phyloP scores from a whole-genome alignment of 192 early-diverging fungal genomes.

The Coemansia sp. region DNA sequence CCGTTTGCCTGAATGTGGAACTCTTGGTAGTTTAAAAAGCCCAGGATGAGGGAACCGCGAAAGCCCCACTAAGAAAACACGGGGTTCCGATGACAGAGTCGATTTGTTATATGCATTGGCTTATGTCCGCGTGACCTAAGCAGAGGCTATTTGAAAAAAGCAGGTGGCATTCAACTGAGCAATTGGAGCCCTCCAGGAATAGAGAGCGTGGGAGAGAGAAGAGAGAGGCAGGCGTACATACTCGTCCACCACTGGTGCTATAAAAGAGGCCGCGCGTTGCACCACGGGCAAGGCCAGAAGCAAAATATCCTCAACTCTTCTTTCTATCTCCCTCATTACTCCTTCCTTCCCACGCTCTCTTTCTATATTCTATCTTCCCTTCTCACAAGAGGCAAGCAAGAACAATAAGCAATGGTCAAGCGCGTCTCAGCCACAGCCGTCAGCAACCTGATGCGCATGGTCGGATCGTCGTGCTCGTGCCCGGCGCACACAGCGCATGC shows the following conservation, averaged over 20 bases:
- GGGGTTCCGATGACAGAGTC: no score
- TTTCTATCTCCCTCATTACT: background rate
- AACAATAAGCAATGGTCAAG: background rate
- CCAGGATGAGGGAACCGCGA: no score
- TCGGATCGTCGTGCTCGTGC: constrained; percentile 52
- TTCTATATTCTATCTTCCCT: background rate
- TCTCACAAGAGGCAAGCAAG: background rate
- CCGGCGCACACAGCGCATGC: constrained; percentile 39
- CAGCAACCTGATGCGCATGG: constrained; percentile 57
- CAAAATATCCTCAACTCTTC: background rate
- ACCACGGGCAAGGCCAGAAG: no score
- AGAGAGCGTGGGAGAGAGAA: background rate
- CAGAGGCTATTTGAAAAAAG: no score
- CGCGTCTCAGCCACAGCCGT: constrained; percentile 42
- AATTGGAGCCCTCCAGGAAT: no score
- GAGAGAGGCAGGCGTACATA: background rate
- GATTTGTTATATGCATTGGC: no score
- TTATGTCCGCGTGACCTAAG: no score
- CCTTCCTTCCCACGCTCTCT: background rate
- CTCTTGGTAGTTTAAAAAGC: no score
- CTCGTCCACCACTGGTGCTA: background rate
- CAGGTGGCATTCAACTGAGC: no score
- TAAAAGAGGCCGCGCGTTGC: no score
- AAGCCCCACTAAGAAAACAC: no score
- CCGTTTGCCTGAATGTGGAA: no score